Evolutionary conservation across 2,329 filamentous ascomycete species (phyloP).

Genomic region (Rutstroemia sp.): DNA sequence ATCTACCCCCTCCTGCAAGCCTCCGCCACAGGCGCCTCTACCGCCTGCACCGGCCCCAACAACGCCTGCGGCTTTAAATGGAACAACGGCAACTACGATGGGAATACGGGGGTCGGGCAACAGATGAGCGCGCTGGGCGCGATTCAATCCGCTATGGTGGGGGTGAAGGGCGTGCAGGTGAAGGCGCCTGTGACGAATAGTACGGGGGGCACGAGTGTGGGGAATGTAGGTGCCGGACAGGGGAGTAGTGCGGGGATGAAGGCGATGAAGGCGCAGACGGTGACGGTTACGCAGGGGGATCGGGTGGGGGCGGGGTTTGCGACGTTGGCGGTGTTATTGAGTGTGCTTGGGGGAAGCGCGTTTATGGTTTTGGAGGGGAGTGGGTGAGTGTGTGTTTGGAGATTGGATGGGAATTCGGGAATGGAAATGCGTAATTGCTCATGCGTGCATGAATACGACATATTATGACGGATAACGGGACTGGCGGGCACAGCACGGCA

Average conservation of each 20-base stretch:
- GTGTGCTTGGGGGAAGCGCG: conserved; percentile 17
- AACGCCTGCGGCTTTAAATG: conserved; percentile 55
- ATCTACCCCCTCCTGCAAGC: conserved; percentile 46
- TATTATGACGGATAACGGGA: too few species aligned
- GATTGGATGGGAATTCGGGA: too few species aligned
- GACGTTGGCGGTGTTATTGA: conserved; percentile 29
- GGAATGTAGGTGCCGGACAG: conserved; percentile 16
- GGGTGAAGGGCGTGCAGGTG: conserved; percentile 27
- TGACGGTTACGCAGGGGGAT: conserved; percentile 31
- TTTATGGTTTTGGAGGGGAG: conserved; percentile 10
- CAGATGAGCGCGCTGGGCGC: conserved; percentile 65
- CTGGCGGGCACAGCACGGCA: too few species aligned
- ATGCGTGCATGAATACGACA: too few species aligned
- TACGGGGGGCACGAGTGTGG: conserved; percentile 31
- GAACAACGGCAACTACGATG: conserved; percentile 46
- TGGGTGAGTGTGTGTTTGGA: too few species aligned
- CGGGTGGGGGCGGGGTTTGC: conserved; percentile 36
- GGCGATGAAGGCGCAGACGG: background rate
- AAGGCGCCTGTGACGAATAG: conserved; percentile 33
- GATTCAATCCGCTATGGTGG: conserved; percentile 35
- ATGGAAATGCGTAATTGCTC: too few species aligned
- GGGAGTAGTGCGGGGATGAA: background rate
- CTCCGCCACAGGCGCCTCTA: conserved; percentile 47
- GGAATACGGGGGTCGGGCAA: conserved; percentile 56
- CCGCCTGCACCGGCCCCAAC: conserved; percentile 50